Percentiles rank a stretch among this genome's conserved stretches.
These are phyloP conservation scores for Penicillium corylophilum DNA, from an alignment of 2,329 filamentous ascomycete species.

Conservation along the genomic window DNA sequence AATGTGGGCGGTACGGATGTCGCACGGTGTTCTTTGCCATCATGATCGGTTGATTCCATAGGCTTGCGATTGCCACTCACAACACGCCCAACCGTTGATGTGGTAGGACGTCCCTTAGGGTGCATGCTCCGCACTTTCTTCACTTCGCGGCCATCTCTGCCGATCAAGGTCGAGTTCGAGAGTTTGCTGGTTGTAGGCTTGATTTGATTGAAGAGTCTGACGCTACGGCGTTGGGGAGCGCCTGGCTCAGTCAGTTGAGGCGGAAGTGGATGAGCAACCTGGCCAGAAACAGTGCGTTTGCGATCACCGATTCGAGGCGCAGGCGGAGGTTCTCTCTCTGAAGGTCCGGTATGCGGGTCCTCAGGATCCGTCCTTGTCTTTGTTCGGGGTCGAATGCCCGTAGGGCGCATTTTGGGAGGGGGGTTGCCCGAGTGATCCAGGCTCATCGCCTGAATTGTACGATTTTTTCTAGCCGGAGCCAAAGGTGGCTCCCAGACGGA, in stretches of 20 bases:
- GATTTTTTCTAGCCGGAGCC: constrained; percentile 50
- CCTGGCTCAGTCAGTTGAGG: constrained; percentile 62
- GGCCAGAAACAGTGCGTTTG: constrained; percentile 91
- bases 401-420: constrained; percentile 64
- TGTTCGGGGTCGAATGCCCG: constrained; percentile 43
- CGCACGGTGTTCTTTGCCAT: constrained; percentile 60
- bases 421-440: constrained; percentile 53
- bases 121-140: constrained; percentile 79
- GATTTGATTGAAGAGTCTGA: constrained; percentile 69
- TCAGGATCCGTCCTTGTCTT: constrained; percentile 40
- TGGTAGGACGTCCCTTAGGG: constrained; percentile 65
- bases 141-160: constrained; percentile 67
- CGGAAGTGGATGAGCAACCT: constrained; percentile 55
- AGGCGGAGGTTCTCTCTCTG: constrained; percentile 32
- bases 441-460: constrained; percentile 55
- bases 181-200: constrained; percentile 64
- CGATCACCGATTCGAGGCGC: constrained; percentile 57
- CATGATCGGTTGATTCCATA: constrained; percentile 60
- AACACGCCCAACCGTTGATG: constrained; percentile 75
- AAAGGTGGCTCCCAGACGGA: constrained; percentile 44
- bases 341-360: constrained; percentile 37
- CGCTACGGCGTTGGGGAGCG: constrained; percentile 67
- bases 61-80: constrained; percentile 89
- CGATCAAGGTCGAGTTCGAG: constrained; percentile 59
- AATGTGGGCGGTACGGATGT: constrained; percentile 33